phyloP scores from a whole-genome alignment of 768 basidiomycete genomes.

The Mycena vulgaris region DNA sequence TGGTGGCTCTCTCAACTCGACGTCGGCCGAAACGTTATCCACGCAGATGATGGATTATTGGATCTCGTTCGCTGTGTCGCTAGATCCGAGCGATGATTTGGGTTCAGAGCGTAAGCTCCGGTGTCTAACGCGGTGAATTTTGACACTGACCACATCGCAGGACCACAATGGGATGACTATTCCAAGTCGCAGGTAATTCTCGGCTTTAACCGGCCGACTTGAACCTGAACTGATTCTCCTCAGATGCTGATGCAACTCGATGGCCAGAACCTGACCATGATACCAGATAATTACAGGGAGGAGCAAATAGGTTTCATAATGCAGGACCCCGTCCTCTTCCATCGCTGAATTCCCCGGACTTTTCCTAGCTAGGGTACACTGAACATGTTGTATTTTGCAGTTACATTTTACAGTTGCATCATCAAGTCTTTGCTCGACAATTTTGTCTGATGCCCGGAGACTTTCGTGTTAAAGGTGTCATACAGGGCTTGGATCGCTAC shows the following conservation, averaged over 20 bases:
- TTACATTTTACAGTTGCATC: background rate
- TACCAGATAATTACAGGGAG: constrained; percentile 22
- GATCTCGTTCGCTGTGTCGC: constrained; percentile 38
- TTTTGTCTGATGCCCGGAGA: background rate
- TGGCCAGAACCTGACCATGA: constrained; percentile 1
- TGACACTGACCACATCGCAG: background rate
- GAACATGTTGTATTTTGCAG: too few species aligned
- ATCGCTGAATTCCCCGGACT: too few species aligned
- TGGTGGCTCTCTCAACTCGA: constrained; percentile 9
- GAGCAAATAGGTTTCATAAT: constrained; percentile 19
- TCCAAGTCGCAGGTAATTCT: constrained; percentile 3
- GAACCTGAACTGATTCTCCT: background rate
- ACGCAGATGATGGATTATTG: constrained; percentile 42
- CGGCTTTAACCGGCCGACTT: background rate
- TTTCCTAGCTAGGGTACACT: too few species aligned
- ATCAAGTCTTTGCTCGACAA: constrained; percentile 4
- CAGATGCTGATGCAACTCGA: constrained; percentile 17
- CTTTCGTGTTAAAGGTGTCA: constrained; percentile 6
- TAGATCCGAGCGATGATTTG: constrained; percentile 40
- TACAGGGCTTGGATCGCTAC: constrained; percentile 14
- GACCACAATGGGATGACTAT: constrained; percentile 11
- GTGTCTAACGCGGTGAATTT: background rate
- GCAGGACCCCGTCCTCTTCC: constrained; percentile 2
- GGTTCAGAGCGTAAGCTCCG: constrained; percentile 31
- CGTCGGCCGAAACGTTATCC: constrained; percentile 28